Percentiles rank a stretch among this genome's conserved stretches.
Conservation (phyloP, 306 rosid species). For the Glycine tomentella region DNA sequence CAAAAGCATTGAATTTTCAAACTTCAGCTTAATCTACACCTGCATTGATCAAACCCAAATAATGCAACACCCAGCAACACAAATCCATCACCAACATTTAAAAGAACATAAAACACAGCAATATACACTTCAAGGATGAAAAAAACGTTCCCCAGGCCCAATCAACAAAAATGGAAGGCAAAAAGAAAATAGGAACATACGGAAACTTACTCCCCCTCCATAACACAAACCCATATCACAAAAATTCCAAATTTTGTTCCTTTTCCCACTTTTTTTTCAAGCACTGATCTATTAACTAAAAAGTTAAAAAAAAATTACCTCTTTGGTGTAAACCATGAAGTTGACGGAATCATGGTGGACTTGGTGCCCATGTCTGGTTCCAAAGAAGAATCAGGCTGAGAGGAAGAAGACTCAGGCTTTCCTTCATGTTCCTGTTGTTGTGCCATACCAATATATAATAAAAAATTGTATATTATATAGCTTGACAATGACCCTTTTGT, state of each 20-base stretch:
- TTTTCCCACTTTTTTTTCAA: neutral
- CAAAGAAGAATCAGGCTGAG: constrained; percentile 25
- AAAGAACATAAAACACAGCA: neutral
- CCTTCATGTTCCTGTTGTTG: constrained; percentile 24
- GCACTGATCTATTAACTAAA: constrained; percentile 35
- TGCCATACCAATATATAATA: constrained; percentile 37
- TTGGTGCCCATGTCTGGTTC: constrained; percentile 3
- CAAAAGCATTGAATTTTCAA: constrained; percentile 35
- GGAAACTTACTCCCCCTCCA: neutral
- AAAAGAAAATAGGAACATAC: neutral
- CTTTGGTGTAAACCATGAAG: constrained; percentile 90
- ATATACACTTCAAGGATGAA: neutral
- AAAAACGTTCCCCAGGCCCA: no score
- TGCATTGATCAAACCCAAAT: constrained; percentile 34
- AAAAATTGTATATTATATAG: neutral
- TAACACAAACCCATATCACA: constrained; percentile 17
- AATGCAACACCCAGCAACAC: neutral
- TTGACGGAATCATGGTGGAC: constrained; percentile 44
- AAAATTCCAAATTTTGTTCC: constrained; percentile 36
- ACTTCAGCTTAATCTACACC: neutral
- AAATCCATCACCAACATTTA: neutral
- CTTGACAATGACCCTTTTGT: constrained; percentile 28
- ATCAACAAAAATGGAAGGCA: neutral
- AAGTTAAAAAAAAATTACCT: constrained; percentile 48
- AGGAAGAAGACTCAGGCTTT: constrained; percentile 26